Evolutionary conservation across 2,329 filamentous ascomycete species (phyloP).

Genomic region (Cercospora nicotianae): DNA sequence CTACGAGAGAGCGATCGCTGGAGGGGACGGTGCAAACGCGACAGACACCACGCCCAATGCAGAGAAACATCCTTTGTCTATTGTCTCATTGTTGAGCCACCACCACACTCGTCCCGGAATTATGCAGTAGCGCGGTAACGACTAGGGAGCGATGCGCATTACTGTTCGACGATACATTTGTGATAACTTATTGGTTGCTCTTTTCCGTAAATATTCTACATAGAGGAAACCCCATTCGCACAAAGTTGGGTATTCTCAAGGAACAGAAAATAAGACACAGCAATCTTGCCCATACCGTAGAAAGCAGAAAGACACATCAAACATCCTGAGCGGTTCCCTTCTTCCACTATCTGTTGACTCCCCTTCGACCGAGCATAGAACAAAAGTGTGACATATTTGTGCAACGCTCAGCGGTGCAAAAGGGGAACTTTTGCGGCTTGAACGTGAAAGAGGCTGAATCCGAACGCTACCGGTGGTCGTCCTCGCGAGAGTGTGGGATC

Average conservation of each 20-base stretch:
- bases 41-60: neutral
- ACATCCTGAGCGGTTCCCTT: neutral
- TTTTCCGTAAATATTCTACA: conserved; percentile 14
- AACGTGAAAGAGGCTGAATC: neutral
- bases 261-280: conserved; percentile 4
- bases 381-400: neutral
- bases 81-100: neutral
- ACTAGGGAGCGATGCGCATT: neutral
- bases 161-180: neutral
- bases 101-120: neutral
- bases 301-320: conserved; percentile 10
- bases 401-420: neutral
- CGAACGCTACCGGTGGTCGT: neutral
- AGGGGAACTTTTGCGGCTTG: neutral
- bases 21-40: neutral
- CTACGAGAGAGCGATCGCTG: neutral
- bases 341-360: neutral
- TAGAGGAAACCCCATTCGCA: conserved; percentile 10
- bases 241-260: conserved; percentile 10
- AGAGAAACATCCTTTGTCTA: neutral
- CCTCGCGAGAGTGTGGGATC: neutral
- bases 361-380: neutral
- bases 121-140: neutral
- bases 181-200: conserved; percentile 5
- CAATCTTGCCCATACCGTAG: neutral